phyloP scores from a whole-genome alignment of 1,284 basidiomycete species.

The Microstroma glucosiphilum region DNA sequence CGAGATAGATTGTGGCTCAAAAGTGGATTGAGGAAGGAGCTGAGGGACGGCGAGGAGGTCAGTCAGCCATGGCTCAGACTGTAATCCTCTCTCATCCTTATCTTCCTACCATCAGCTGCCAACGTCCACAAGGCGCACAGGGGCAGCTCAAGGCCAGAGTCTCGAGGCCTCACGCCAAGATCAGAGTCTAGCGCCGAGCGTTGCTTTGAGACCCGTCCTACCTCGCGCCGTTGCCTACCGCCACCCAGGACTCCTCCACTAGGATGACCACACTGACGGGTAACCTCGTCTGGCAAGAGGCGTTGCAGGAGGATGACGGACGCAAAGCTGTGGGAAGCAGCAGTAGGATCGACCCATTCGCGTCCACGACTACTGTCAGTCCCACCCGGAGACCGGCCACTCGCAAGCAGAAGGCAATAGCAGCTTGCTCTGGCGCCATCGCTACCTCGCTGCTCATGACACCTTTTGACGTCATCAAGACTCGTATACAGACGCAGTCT shows the following conservation, averaged over 20 bases:
- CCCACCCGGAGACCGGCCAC: conserved; percentile 45
- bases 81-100: too few relatives aligned
- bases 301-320: neutral
- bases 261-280: neutral
- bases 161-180: too few relatives aligned
- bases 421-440: conserved; percentile 71
- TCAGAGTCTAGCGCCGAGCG: too few relatives aligned
- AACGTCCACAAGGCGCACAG: too few relatives aligned
- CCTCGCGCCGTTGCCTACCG: too few relatives aligned
- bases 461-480: conserved; percentile 88
- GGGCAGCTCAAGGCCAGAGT: too few relatives aligned
- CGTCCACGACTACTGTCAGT: neutral
- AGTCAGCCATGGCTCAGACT: too few relatives aligned
- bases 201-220: too few relatives aligned
- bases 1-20: too few relatives aligned
- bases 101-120: too few relatives aligned
- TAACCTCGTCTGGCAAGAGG: conserved; percentile 4
- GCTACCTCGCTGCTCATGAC: conserved; percentile 85
- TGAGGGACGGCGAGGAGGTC: too few relatives aligned
- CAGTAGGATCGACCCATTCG: neutral
- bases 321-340: neutral
- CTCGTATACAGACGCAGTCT: conserved; percentile 73
- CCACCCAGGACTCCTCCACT: neutral
- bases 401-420: conserved; percentile 64
- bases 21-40: too few relatives aligned